These are phyloP conservation scores for Arachis hypogaea DNA, from an alignment of 306 rosid species.

Conservation along the genomic window DNA sequence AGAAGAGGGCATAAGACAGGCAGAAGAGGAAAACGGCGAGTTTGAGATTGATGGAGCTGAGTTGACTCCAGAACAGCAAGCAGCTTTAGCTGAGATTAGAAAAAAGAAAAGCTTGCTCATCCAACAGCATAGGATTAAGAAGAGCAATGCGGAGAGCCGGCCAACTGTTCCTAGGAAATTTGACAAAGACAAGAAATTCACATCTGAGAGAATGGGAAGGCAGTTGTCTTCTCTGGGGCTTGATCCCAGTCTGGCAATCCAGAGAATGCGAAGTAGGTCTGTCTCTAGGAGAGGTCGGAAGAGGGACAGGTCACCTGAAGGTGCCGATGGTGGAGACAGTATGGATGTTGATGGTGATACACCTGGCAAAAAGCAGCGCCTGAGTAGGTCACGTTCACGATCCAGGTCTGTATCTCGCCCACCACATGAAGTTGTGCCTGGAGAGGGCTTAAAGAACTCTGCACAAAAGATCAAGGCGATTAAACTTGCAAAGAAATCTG, in stretches of 20 bases:
- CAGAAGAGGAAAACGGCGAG: constrained; percentile 58
- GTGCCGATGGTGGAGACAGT: constrained; percentile 37
- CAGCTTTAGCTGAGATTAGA: constrained; percentile 67
- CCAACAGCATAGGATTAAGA: constrained; percentile 78
- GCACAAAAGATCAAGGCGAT: constrained; percentile 74
- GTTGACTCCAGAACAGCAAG: constrained; percentile 69
- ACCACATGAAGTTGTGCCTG: constrained; percentile 74
- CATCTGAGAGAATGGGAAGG: constrained; percentile 83
- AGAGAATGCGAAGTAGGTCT: constrained; percentile 77
- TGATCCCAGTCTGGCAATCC: constrained; percentile 64
- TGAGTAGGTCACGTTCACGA: constrained; percentile 53
- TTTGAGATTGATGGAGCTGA: constrained; percentile 71
- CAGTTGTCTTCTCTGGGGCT: constrained; percentile 74
- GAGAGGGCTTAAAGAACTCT: constrained; percentile 82
- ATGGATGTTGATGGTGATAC: constrained; percentile 78
- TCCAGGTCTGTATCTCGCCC: constrained; percentile 68
- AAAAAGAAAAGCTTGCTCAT: constrained; percentile 70
- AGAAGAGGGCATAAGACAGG: constrained; percentile 68
- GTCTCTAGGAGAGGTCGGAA: constrained; percentile 59
- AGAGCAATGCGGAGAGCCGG: constrained; percentile 86
- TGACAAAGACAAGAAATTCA: constrained; percentile 65
- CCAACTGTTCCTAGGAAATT: constrained; percentile 83
- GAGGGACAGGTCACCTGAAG: constrained; percentile 65
- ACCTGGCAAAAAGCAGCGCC: constrained; percentile 68
- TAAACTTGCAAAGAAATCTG: constrained; percentile 62